phyloP scores from a whole-genome alignment of 257 asterid genomes.

The Nicotiana undulata region DNA sequence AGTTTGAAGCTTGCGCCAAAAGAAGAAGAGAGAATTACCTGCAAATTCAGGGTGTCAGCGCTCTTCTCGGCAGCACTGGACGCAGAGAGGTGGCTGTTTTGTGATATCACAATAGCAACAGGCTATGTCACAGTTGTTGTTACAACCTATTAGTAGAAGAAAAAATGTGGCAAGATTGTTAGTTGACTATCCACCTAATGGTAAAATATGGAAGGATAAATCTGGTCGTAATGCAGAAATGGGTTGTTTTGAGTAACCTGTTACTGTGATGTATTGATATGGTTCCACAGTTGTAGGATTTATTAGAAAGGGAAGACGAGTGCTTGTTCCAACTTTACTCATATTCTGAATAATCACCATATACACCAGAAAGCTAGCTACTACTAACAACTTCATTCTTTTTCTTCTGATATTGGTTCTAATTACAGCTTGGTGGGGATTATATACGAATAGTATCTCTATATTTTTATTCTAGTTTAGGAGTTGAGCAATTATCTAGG shows the following conservation, averaged over 20 bases:
- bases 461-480: background rate
- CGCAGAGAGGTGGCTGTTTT: conserved; percentile 35
- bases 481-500: background rate
- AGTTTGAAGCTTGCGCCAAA: too few species aligned
- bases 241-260: conserved; percentile 12
- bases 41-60: conserved; percentile 5
- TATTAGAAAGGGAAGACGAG: conserved; percentile 9
- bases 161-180: background rate
- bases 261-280: conserved; percentile 20
- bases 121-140: conserved; percentile 34
- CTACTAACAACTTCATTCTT: conserved; percentile 13
- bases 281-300: conserved; percentile 10
- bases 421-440: conserved; percentile 4
- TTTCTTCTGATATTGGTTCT: background rate
- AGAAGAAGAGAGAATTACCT: background rate
- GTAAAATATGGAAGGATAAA: background rate
- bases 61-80: conserved; percentile 33
- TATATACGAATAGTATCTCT: background rate
- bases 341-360: conserved; percentile 4
- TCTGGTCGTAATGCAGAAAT: too few species aligned
- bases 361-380: conserved; percentile 3
- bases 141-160: conserved; percentile 19
- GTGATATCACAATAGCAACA: conserved; percentile 39
- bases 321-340: conserved; percentile 6
- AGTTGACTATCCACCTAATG: background rate